Conservation (phyloP, 495 filamentous ascomycete species). For the Jackrogersella minutella region DNA sequence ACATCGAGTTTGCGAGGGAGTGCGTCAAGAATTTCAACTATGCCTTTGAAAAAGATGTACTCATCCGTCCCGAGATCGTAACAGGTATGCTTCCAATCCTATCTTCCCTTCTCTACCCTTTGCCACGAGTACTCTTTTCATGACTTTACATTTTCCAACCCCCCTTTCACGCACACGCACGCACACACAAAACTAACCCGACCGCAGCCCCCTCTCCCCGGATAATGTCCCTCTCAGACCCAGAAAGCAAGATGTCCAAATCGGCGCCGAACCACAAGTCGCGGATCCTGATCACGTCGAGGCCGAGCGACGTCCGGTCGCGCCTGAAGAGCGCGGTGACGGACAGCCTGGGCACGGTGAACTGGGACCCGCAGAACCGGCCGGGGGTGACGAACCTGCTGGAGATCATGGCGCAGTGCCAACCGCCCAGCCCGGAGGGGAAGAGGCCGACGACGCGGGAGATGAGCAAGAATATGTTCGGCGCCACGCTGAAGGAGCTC, state of each 20-base stretch:
- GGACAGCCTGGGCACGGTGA: slow-evolving; percentile 68
- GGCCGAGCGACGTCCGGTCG: slow-evolving; percentile 61
- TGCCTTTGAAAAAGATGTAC: slow-evolving; percentile 66
- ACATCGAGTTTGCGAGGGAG: slow-evolving; percentile 89
- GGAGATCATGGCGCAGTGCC: slow-evolving; percentile 70
- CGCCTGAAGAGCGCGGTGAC: slow-evolving; percentile 82
- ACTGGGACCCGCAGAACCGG: slow-evolving; percentile 72
- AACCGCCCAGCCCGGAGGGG: not conserved
- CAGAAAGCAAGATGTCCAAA: slow-evolving; percentile 90
- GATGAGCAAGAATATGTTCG: too few species aligned
- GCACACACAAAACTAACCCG: not conserved
- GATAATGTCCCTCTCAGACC: slow-evolving; percentile 86
- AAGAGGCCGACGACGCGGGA: slow-evolving; percentile 56
- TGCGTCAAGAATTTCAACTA: slow-evolving; percentile 86
- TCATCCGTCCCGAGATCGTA: slow-evolving; percentile 74
- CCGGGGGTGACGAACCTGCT: slow-evolving; percentile 91
- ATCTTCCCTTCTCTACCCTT: slow-evolving; percentile 8
- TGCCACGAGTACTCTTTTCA: too few species aligned
- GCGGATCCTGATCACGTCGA: slow-evolving; percentile 82
- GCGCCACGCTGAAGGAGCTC: slow-evolving; percentile 64
- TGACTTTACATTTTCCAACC: too few species aligned
- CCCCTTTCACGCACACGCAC: not conserved
- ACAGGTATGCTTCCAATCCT: slow-evolving; percentile 65
- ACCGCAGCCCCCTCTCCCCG: slow-evolving; percentile 70
- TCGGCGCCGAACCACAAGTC: slow-evolving; percentile 74